Evolutionary conservation across 164 flowering plant genomes (phyloP).

Genomic region (Annona cherimola): DNA sequence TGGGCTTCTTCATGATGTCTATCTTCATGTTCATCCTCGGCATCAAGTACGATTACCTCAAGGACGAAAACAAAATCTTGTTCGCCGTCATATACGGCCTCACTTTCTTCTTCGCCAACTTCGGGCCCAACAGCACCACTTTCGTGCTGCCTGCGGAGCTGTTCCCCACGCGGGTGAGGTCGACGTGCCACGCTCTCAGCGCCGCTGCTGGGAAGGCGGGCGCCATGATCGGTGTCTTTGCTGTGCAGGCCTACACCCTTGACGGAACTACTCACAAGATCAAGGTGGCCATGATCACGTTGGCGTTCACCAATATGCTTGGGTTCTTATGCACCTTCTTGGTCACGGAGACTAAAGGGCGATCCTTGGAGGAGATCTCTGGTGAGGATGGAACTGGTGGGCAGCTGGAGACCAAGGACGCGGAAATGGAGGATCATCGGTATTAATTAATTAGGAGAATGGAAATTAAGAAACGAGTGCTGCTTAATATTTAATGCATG

Average conservation of each 20-base stretch:
- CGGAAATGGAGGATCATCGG: background rate
- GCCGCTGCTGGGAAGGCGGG: conserved; percentile 62
- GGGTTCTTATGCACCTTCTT: conserved; percentile 50
- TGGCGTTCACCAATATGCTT: conserved; percentile 41
- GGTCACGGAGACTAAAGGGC: conserved; percentile 49
- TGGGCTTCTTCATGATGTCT: conserved; percentile 78
- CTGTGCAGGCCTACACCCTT: conserved; percentile 33
- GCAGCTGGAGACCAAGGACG: background rate
- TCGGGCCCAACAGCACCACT: conserved; percentile 55
- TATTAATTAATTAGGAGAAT: too few relatives aligned
- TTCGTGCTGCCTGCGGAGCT: conserved; percentile 57
- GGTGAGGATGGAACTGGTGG: conserved; percentile 41
- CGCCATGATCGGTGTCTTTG: conserved; percentile 46
- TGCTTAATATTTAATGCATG: too few relatives aligned
- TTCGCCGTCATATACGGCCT: conserved; percentile 41
- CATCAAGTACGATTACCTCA: conserved; percentile 34
- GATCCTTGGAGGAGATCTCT: conserved; percentile 54
- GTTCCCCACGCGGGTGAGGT: conserved; percentile 48
- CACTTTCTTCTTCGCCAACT: conserved; percentile 57
- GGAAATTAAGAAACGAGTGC: too few relatives aligned
- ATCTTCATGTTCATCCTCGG: conserved; percentile 72
- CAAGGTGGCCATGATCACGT: conserved; percentile 30
- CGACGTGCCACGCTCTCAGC: conserved; percentile 55
- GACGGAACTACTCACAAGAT: conserved; percentile 8
- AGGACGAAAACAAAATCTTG: conserved; percentile 3